Conservation (phyloP, 2,329 filamentous ascomycete genomes). For the Colletotrichum filicis region DNA sequence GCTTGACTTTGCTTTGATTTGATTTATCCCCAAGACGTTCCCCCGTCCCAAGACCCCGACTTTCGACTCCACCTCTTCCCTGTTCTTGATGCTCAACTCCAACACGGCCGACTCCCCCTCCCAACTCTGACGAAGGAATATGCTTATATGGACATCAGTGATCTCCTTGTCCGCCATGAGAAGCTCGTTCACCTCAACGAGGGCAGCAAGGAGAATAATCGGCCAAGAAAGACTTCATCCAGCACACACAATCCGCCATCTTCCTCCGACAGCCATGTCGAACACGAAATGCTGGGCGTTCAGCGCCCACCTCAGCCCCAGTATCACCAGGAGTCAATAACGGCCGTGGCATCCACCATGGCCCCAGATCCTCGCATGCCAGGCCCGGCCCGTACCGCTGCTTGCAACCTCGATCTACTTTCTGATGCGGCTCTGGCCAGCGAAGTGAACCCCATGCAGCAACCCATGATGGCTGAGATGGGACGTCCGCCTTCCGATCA, state of each 20-base stretch:
- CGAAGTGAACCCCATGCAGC: slow-evolving; percentile 62
- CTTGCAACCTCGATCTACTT: slow-evolving; percentile 68
- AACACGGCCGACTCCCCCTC: slow-evolving; percentile 12
- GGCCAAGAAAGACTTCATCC: slow-evolving; percentile 59
- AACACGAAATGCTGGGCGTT: slow-evolving; percentile 58
- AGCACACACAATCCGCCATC: slow-evolving; percentile 55
- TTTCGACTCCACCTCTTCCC: slow-evolving; percentile 12
- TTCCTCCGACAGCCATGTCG: slow-evolving; percentile 59
- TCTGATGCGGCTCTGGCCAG: slow-evolving; percentile 70
- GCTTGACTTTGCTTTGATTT: background rate
- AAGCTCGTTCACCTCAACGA: slow-evolving; percentile 74
- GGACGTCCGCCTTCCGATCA: slow-evolving; percentile 53
- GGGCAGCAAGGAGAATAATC: slow-evolving; percentile 63
- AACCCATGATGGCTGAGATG: slow-evolving; percentile 58
- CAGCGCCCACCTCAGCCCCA: slow-evolving; percentile 47
- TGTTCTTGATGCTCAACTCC: slow-evolving; percentile 27
- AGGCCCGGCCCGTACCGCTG: slow-evolving; percentile 52
- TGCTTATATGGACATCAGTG: slow-evolving; percentile 73
- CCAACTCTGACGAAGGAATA: slow-evolving; percentile 41
- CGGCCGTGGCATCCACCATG: slow-evolving; percentile 50
- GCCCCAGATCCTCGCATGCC: slow-evolving; percentile 58
- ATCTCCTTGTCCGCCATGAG: slow-evolving; percentile 71
- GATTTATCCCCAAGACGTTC: slow-evolving; percentile 27
- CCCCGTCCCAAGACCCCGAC: slow-evolving; percentile 13
- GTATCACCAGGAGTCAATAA: slow-evolving; percentile 54